Evolutionary conservation across 202 grass and related monocot genomes (phyloP).

Genomic region (Zoysia matrella): DNA sequence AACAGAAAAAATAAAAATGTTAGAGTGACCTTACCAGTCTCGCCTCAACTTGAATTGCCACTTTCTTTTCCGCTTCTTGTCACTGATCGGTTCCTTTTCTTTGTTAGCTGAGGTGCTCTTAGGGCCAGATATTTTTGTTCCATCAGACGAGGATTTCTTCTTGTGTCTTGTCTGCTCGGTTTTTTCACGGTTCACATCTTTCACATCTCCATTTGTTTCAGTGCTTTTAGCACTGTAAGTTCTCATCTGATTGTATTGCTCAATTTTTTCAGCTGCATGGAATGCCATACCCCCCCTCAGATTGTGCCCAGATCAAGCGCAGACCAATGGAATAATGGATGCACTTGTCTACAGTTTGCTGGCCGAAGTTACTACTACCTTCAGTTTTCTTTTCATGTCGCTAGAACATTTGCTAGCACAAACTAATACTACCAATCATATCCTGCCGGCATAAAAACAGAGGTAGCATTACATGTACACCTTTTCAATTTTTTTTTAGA

Average conservation of each 20-base stretch:
- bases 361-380: background rate
- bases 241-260: constrained; percentile 67
- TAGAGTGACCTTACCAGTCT: constrained; percentile 42
- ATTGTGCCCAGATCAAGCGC: constrained; percentile 1
- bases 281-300: constrained; percentile 7
- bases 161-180: constrained; percentile 20
- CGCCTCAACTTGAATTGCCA: constrained; percentile 58
- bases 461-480: no score
- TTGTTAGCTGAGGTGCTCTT: constrained; percentile 28
- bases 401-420: background rate
- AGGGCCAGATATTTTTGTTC: constrained; percentile 20
- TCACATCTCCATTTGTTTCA: constrained; percentile 22
- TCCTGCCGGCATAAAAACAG: background rate
- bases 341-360: background rate
- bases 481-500: background rate
- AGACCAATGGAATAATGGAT: background rate
- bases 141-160: constrained; percentile 20
- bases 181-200: constrained; percentile 19
- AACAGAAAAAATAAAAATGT: background rate
- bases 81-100: constrained; percentile 38
- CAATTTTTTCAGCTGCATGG: constrained; percentile 70
- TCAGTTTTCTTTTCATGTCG: background rate
- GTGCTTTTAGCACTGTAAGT: constrained; percentile 29
- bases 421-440: background rate
- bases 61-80: constrained; percentile 54